Base-by-base conservation (phyloP, 2,329 filamentous ascomycete species). In the Cercospora zeina region DNA sequence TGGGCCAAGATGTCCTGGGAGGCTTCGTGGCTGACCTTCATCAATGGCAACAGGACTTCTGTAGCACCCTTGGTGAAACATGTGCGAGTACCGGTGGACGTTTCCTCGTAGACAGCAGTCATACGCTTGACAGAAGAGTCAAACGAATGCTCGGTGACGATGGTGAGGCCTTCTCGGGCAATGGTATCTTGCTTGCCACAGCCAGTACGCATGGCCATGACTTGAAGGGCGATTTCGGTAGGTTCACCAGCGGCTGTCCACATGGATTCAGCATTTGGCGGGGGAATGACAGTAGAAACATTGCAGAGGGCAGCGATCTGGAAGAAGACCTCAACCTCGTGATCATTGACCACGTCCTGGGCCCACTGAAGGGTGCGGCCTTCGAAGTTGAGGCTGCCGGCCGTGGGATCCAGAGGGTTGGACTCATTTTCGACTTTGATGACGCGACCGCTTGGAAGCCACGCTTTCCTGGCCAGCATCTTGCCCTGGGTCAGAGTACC, bases 161-260 rank as follows among this genome's bases (percentile, higher is more conserved):
- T 53, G 7, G 42, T 59, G 24, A 68, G 62, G 16, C 62, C 61
- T 21, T 69, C 64, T 11, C 60, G 59, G 14, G 50, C 61, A 13
- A 72, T 61, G 30, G 67, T 64, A 31, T 67, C 61, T 14, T 64
- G 39, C 59, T 70, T 73, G 27, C 68, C 67, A 49, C 67, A 69
- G 2, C 58, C 66, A 69, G 89, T 89, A 9, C 88, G 84, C 59
- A 83, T 84, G 6, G 87, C 86, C 72, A 90, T 88, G 0, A 90
- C 87, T 67, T 90, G 87, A 31, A 90, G 87, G 1, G 88, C 88
- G 63, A 90, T 89, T 68, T 90, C 88, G 0, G 87, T 90, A 0
- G 86, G 85, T 65, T 89, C 86, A 24, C 86, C 87, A 34, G 67
- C 83, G 79, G 83, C 85, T 58, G 83, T 80, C 86, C 87, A 89